Conservation (phyloP, 129 eudicot genomes). For the Flaveria robusta region DNA sequence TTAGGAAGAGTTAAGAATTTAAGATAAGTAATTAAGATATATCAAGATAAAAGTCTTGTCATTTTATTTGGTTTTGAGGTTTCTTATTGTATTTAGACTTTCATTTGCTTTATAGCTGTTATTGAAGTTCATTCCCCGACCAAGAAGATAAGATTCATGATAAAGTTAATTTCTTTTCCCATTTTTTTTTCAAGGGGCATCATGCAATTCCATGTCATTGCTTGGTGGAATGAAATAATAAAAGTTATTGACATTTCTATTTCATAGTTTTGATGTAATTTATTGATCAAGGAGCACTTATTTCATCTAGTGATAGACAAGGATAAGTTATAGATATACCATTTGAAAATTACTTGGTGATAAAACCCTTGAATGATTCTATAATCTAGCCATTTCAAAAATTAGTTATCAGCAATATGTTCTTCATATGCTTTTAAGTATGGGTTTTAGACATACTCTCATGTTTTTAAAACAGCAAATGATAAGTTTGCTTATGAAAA, state of each 20-base stretch:
- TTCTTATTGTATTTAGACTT: background rate
- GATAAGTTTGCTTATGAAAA: background rate
- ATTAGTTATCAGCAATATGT: background rate
- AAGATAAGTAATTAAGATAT: background rate
- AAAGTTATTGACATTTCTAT: background rate
- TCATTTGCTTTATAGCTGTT: background rate
- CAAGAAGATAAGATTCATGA: background rate
- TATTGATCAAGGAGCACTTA: background rate
- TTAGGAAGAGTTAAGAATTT: background rate
- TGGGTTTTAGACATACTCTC: background rate
- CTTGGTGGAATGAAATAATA: slow-evolving; percentile 1
- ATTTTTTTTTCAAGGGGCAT: background rate
- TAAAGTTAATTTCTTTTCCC: background rate
- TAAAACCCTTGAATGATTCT: background rate
- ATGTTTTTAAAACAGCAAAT: background rate
- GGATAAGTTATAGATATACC: too few species aligned
- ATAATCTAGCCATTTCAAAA: background rate
- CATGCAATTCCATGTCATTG: background rate
- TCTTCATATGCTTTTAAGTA: background rate
- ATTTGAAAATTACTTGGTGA: background rate
- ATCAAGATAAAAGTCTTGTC: background rate
- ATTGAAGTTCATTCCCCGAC: background rate
- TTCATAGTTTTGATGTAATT: background rate
- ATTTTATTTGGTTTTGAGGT: background rate
- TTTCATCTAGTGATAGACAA: background rate